Evolutionary conservation across 1,284 basidiomycete species (phyloP).

Genomic region (Thelephora terrestris): DNA sequence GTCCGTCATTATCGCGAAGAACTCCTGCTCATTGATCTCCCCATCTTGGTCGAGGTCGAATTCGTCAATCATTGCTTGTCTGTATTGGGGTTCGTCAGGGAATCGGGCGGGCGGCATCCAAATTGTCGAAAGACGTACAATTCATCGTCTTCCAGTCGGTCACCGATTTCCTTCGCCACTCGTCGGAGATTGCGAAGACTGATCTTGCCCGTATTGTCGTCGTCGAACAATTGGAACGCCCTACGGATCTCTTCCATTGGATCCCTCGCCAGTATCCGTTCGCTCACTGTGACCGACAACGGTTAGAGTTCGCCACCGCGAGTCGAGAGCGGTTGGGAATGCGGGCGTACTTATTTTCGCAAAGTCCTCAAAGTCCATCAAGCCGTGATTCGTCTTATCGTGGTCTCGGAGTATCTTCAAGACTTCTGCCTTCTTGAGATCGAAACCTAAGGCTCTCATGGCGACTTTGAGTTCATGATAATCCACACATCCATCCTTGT

Average conservation of each 20-base stretch:
- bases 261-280: constrained; percentile 86
- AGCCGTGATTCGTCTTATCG: constrained; percentile 81
- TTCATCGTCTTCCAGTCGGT: constrained; percentile 93
- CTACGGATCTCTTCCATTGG: constrained; percentile 94
- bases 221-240: constrained; percentile 95
- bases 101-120: constrained; percentile 9
- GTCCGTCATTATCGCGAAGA: constrained; percentile 95
- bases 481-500: constrained; percentile 95
- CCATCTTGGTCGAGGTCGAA: constrained; percentile 99
- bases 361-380: constrained; percentile 94
- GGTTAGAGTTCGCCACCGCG: constrained; percentile 14
- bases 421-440: constrained; percentile 97
- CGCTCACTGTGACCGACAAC: constrained; percentile 62
- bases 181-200: constrained; percentile 83
- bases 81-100: constrained; percentile 26
- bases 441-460: constrained; percentile 96
- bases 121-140: constrained; percentile 51
- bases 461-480: constrained; percentile 99
- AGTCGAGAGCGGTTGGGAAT: neutral
- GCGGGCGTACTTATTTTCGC: constrained; percentile 84
- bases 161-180: constrained; percentile 96
- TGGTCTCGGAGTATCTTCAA: constrained; percentile 90
- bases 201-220: constrained; percentile 94
- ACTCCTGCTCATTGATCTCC: constrained; percentile 92
- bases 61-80: constrained; percentile 99